Evolutionary conservation across 768 basidiomycete genomes (phyloP).

Genomic region (Cyclocybe aegerita): DNA sequence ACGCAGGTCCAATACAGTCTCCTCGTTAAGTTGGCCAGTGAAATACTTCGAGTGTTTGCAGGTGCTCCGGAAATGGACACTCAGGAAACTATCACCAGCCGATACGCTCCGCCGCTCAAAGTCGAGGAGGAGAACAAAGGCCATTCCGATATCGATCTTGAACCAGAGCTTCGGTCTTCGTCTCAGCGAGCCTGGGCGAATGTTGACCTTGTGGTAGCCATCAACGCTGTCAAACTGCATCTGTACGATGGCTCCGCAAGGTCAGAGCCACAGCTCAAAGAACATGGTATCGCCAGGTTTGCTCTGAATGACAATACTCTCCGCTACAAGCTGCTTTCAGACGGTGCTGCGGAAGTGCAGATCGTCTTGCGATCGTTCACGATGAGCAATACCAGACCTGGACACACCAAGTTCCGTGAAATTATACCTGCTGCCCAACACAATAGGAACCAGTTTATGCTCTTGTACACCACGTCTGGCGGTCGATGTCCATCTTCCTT

Average conservation of each 20-base stretch:
- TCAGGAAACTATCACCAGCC: slow-evolving; percentile 13
- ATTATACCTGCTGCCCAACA: slow-evolving; percentile 93
- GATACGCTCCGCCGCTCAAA: slow-evolving; percentile 11
- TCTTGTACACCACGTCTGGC: slow-evolving; percentile 81
- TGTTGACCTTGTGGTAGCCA: slow-evolving; percentile 70
- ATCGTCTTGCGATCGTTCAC: slow-evolving; percentile 89
- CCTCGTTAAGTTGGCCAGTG: slow-evolving; percentile 61
- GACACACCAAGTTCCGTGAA: slow-evolving; percentile 84
- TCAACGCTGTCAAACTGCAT: slow-evolving; percentile 78
- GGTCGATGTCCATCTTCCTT: slow-evolving; percentile 55
- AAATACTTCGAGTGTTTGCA: slow-evolving; percentile 67
- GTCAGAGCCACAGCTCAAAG: slow-evolving; percentile 55
- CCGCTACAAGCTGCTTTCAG: slow-evolving; percentile 77
- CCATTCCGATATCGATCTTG: slow-evolving; percentile 36
- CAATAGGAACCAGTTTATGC: slow-evolving; percentile 88
- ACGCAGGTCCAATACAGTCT: slow-evolving; percentile 83
- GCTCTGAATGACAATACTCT: slow-evolving; percentile 78
- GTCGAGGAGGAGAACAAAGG: slow-evolving; percentile 5
- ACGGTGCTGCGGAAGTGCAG: slow-evolving; percentile 86
- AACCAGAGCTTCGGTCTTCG: slow-evolving; percentile 57
- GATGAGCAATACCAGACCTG: slow-evolving; percentile 84
- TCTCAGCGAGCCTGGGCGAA: slow-evolving; percentile 52
- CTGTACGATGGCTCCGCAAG: slow-evolving; percentile 75
- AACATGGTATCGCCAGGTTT: slow-evolving; percentile 83
- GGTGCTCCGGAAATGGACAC: slow-evolving; percentile 40